Evolutionary conservation across 2,329 filamentous ascomycete species (phyloP).

Genomic region (Madurella mycetomatis): DNA sequence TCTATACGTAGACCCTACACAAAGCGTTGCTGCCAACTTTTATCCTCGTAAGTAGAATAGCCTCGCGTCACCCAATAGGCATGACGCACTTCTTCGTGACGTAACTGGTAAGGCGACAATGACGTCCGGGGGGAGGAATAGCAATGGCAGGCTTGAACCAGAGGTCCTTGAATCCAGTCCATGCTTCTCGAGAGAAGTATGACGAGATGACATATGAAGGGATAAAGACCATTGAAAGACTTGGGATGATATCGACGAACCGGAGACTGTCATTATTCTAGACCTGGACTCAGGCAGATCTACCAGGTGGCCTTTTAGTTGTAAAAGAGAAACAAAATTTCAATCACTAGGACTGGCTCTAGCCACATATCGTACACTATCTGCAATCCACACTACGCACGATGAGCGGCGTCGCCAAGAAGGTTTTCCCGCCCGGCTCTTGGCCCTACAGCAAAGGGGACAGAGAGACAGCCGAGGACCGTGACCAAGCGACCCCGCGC

Average conservation of each 20-base stretch:
- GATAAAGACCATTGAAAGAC: background rate
- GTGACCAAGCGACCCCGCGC: slow-evolving; percentile 17
- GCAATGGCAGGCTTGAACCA: background rate
- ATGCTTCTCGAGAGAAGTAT: no score
- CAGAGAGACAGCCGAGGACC: slow-evolving; percentile 20
- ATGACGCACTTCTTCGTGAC: background rate
- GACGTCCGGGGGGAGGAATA: background rate
- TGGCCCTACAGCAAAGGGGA: slow-evolving; percentile 22
- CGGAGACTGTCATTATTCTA: no score
- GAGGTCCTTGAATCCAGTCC: background rate
- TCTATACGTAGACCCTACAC: no score
- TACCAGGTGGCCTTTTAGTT: background rate
- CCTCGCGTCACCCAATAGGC: background rate
- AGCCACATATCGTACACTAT: background rate
- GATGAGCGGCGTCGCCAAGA: slow-evolving; percentile 26
- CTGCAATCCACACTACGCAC: background rate
- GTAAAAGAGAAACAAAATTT: no score
- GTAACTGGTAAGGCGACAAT: background rate
- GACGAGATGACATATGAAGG: background rate
- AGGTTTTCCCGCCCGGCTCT: slow-evolving; percentile 21
- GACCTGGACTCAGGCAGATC: background rate
- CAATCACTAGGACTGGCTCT: no score
- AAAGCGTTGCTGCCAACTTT: no score
- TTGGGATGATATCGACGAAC: no score
- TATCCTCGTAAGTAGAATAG: no score